Evolutionary conservation across 1,284 basidiomycete species (phyloP).

Genomic region (Ceratobasidium sp.): DNA sequence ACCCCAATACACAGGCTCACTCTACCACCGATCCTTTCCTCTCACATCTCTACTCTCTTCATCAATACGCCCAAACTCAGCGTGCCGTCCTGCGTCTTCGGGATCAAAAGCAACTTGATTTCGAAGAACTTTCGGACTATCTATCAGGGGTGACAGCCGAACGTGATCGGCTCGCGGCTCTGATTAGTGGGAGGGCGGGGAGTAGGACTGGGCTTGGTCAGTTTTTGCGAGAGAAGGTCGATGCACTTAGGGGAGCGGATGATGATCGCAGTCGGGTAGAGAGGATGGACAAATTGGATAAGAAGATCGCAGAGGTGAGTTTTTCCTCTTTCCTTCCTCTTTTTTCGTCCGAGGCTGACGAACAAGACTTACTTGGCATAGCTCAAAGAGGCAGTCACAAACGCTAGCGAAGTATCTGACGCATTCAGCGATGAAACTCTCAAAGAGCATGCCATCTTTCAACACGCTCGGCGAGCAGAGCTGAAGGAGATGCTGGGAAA

Average conservation of each 20-base stretch:
- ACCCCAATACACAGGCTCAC: conserved; percentile 68
- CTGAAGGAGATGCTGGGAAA: conserved; percentile 94
- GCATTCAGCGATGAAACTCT: conserved; percentile 95
- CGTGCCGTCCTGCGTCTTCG: conserved; percentile 91
- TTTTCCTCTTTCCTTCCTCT: background rate
- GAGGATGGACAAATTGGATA: conserved; percentile 90
- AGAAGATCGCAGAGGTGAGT: conserved; percentile 92
- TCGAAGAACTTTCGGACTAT: conserved; percentile 97
- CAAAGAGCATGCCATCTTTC: conserved; percentile 89
- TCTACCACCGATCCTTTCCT: conserved; percentile 89
- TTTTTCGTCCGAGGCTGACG: background rate
- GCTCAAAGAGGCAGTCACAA: conserved; percentile 96
- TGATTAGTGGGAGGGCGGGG: conserved; percentile 80
- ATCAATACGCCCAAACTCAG: conserved; percentile 90
- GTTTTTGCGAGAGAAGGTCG: conserved; percentile 94
- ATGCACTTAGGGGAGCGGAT: conserved; percentile 90
- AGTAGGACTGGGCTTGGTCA: conserved; percentile 82
- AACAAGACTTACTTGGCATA: conserved; percentile 54
- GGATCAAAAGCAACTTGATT: conserved; percentile 98
- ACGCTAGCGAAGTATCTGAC: conserved; percentile 93
- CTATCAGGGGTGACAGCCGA: conserved; percentile 90
- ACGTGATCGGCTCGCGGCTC: conserved; percentile 88
- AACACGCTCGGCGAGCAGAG: conserved; percentile 89
- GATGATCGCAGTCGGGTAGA: conserved; percentile 93
- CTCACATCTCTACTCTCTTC: conserved; percentile 86